These are phyloP conservation scores for Larix sibirica DNA, from an alignment of 83 land plant species.

Conservation along the genomic window DNA sequence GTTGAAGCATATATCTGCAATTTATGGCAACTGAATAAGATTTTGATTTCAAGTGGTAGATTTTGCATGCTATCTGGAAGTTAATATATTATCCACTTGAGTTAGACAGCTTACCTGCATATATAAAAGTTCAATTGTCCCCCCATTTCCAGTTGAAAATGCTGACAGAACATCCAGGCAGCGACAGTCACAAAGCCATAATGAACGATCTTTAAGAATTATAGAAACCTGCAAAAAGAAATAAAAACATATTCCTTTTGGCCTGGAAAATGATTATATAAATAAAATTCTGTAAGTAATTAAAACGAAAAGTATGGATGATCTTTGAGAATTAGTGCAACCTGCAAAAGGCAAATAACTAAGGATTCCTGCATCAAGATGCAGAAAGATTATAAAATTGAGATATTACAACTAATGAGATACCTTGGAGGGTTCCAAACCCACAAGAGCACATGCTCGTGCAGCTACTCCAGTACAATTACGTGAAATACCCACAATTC, in stretches of 20 bases:
- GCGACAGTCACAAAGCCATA: slow-evolving; percentile 80
- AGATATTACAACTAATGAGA: background rate
- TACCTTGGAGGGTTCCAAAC: slow-evolving; percentile 84
- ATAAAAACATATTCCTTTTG: background rate
- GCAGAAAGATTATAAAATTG: background rate
- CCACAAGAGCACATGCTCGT: slow-evolving; percentile 90
- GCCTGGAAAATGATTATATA: background rate
- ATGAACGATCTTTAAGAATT: slow-evolving; percentile 68
- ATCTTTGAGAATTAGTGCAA: slow-evolving; percentile 90
- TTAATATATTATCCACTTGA: background rate
- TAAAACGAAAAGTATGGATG: background rate
- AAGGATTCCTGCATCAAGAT: background rate
- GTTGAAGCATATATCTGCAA: slow-evolving; percentile 70
- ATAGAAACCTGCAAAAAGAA: slow-evolving; percentile 48
- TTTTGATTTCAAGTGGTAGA: background rate
- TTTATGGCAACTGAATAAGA: background rate
- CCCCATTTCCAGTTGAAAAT: slow-evolving; percentile 62
- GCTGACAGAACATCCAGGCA: slow-evolving; percentile 55
- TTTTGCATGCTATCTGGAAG: background rate
- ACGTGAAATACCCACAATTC: slow-evolving; percentile 81
- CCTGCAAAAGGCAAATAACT: slow-evolving; percentile 28
- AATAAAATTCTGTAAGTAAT: background rate
- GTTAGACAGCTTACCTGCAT: slow-evolving; percentile 55
- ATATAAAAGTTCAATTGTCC: slow-evolving; percentile 79
- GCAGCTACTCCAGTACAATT: slow-evolving; percentile 89